phyloP scores from a whole-genome alignment of 1,284 basidiomycete species.

The Microbotryum violaceum region DNA sequence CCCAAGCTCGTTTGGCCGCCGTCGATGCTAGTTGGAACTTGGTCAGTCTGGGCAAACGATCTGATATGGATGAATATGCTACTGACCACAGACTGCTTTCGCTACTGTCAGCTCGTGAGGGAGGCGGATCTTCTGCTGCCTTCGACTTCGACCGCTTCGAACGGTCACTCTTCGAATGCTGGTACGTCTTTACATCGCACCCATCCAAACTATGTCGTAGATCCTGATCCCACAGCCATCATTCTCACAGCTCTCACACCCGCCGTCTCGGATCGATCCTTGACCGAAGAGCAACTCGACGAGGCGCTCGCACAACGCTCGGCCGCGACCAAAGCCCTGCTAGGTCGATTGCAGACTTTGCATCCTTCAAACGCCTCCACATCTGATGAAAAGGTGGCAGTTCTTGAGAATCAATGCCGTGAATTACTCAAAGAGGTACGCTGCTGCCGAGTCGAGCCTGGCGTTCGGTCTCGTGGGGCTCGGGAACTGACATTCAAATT shows the following conservation, averaged over 20 bases:
- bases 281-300: conserved; percentile 19
- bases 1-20: conserved; percentile 15
- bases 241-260: not conserved
- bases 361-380: conserved; percentile 4
- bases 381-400: conserved; percentile 8
- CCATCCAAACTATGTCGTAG: not conserved
- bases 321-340: conserved; percentile 17
- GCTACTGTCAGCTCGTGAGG: conserved; percentile 1
- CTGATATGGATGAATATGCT: too few relatives aligned
- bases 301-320: conserved; percentile 18
- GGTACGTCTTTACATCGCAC: not conserved
- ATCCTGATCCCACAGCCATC: not conserved
- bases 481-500: not conserved
- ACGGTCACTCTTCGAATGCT: conserved; percentile 5
- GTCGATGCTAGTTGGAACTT: conserved; percentile 21
- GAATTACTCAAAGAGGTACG: conserved; percentile 14
- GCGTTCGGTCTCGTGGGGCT: too few relatives aligned
- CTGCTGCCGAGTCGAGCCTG: not conserved
- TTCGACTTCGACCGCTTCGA: conserved; percentile 3
- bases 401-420: conserved; percentile 24
- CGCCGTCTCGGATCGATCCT: conserved; percentile 7
- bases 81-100: too few relatives aligned
- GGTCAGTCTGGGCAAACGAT: conserved; percentile 1
- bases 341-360: conserved; percentile 16
- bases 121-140: conserved; percentile 11